Conservation (phyloP, 2,329 filamentous ascomycete genomes). For the Dothistroma septosporum region DNA sequence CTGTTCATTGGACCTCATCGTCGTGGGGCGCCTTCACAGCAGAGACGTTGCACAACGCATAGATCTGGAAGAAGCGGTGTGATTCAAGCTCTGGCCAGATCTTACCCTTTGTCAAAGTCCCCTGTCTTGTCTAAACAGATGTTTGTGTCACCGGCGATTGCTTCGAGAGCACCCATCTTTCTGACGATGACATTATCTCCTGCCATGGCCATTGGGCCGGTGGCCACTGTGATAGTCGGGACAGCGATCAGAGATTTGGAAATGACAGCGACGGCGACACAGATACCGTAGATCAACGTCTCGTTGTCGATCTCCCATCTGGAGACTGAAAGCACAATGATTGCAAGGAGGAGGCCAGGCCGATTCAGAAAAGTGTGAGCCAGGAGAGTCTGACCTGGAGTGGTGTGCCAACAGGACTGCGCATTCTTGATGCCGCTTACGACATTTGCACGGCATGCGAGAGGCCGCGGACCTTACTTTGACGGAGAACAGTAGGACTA, state of each 20-base stretch:
- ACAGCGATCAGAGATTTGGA: slow-evolving; percentile 58
- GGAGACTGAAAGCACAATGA: slow-evolving; percentile 65
- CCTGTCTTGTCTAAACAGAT: slow-evolving; percentile 69
- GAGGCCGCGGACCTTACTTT: slow-evolving; percentile 15
- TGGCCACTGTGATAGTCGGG: slow-evolving; percentile 63
- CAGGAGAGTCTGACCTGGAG: slow-evolving; percentile 80
- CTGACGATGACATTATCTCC: slow-evolving; percentile 61
- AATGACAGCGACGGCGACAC: slow-evolving; percentile 46
- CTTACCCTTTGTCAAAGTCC: slow-evolving; percentile 50
- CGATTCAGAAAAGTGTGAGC: slow-evolving; percentile 76
- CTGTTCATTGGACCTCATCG: slow-evolving; percentile 55
- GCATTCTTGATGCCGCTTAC: slow-evolving; percentile 51
- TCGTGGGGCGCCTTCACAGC: slow-evolving; percentile 48
- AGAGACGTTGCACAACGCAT: slow-evolving; percentile 61
- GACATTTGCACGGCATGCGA: slow-evolving; percentile 33
- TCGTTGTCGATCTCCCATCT: slow-evolving; percentile 40
- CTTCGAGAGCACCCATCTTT: slow-evolving; percentile 61
- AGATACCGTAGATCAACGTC: slow-evolving; percentile 47
- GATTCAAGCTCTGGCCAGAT: slow-evolving; percentile 58
- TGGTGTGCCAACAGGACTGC: slow-evolving; percentile 62
- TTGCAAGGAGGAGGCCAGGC: slow-evolving; percentile 64
- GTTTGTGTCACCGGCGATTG: slow-evolving; percentile 60
- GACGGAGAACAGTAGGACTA: slow-evolving; percentile 31
- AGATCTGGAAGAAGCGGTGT: slow-evolving; percentile 53
- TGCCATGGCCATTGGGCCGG: slow-evolving; percentile 60